Conservation (phyloP, 2,329 filamentous ascomycete genomes). For the Stemphylium beticola region DNA sequence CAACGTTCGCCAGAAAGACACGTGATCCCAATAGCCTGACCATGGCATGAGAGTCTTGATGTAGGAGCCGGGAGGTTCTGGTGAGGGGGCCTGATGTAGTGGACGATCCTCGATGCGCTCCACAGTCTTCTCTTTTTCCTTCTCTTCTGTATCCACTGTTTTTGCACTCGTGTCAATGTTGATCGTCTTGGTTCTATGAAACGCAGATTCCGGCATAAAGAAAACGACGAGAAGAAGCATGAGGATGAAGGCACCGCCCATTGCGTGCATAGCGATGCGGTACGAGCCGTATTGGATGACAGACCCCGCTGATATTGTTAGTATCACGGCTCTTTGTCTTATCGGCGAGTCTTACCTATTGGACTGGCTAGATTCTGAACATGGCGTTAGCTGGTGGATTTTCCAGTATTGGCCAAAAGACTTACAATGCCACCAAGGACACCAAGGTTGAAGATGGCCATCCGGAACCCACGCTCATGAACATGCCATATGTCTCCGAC, state of each 20-base stretch:
- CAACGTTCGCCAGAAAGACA: conserved; percentile 30
- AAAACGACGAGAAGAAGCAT: conserved; percentile 32
- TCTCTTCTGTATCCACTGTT: conserved; percentile 9
- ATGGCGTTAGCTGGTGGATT: background rate
- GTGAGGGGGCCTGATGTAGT: background rate
- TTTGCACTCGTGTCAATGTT: conserved; percentile 29
- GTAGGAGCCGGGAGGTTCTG: conserved; percentile 14
- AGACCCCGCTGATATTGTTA: conserved; percentile 17
- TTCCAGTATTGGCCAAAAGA: background rate
- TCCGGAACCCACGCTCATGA: conserved; percentile 31
- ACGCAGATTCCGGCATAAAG: conserved; percentile 35
- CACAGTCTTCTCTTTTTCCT: conserved; percentile 18
- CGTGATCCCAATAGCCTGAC: conserved; percentile 28
- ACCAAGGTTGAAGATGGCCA: conserved; percentile 35
- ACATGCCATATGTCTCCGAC: conserved; percentile 34
- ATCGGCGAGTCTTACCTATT: conserved; percentile 8
- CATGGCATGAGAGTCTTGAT: conserved; percentile 19
- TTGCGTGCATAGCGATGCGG: conserved; percentile 28
- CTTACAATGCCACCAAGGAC: conserved; percentile 31
- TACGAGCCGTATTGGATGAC: conserved; percentile 31
- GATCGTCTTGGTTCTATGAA: conserved; percentile 11
- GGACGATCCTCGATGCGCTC: conserved; percentile 15
- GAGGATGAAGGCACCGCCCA: conserved; percentile 30
- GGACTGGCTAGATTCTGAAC: conserved; percentile 28
- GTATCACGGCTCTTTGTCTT: background rate